Evolutionary conservation across 2,329 filamentous ascomycete species (phyloP).

Genomic region (Stachybotrys chartarum): DNA sequence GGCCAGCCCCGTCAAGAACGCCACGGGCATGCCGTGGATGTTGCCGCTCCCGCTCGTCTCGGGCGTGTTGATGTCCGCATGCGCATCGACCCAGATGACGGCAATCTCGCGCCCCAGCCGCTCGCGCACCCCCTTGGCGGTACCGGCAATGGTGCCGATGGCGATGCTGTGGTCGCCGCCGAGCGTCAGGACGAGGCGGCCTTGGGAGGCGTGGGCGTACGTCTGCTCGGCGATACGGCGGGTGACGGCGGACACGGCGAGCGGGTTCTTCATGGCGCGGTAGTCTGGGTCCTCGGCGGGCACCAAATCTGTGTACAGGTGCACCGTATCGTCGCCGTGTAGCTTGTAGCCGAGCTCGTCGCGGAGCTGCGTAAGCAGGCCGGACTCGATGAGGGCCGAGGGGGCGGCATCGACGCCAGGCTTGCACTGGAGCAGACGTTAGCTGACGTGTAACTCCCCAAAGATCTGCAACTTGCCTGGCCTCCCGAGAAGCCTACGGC

Average conservation of each 20-base stretch:
- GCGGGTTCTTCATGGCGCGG: constrained; percentile 92
- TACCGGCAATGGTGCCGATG: constrained; percentile 85
- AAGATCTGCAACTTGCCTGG: constrained; percentile 56
- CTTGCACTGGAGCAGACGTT: constrained; percentile 57
- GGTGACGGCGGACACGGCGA: constrained; percentile 79
- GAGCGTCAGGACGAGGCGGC: constrained; percentile 84
- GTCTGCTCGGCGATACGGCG: constrained; percentile 73
- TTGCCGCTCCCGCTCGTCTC: constrained; percentile 87
- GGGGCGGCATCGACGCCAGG: constrained; percentile 87
- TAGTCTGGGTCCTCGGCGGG: constrained; percentile 68
- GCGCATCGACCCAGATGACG: constrained; percentile 97
- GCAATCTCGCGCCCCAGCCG: constrained; percentile 76
- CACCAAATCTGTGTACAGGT: constrained; percentile 71
- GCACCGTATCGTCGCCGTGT: constrained; percentile 74
- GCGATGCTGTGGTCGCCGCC: constrained; percentile 96
- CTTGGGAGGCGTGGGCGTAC: constrained; percentile 75
- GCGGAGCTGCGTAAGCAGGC: constrained; percentile 75
- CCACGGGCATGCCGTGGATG: constrained; percentile 96
- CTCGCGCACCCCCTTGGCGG: constrained; percentile 79
- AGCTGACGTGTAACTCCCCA: constrained; percentile 1
- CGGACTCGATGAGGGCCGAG: constrained; percentile 78
- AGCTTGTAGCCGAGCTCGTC: constrained; percentile 85
- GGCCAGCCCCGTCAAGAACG: constrained; percentile 82
- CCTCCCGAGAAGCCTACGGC: constrained; percentile 95
- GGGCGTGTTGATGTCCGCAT: constrained; percentile 95